Conservation (phyloP, 768 basidiomycete genomes). For the Termitomyces sp. region DNA sequence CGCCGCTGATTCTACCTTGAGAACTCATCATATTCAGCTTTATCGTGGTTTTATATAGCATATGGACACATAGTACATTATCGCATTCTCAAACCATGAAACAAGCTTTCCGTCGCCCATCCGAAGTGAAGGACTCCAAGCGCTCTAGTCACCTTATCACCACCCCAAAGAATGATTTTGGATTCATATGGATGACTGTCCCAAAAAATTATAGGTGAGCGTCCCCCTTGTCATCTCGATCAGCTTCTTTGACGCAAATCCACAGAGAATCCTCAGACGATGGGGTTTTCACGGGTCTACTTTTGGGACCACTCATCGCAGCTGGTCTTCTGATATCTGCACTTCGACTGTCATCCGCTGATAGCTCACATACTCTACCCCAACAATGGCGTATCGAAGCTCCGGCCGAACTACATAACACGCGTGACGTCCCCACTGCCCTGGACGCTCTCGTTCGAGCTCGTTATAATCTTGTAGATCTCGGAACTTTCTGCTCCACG, state of each 20-base stretch:
- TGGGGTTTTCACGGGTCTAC: constrained; percentile 77
- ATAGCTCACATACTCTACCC: constrained; percentile 35
- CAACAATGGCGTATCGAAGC: constrained; percentile 76
- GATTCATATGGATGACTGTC: constrained; percentile 88
- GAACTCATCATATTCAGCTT: constrained; percentile 57
- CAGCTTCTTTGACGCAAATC: constrained; percentile 3
- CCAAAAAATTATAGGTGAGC: constrained; percentile 79
- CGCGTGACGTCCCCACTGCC: constrained; percentile 38
- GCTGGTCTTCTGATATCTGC: constrained; percentile 61
- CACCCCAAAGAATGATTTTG: constrained; percentile 48
- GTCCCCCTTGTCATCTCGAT: not conserved
- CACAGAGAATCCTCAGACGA: constrained; percentile 78
- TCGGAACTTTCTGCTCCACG: constrained; percentile 76
- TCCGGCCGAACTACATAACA: constrained; percentile 52
- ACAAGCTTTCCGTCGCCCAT: constrained; percentile 18
- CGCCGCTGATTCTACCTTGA: constrained; percentile 20
- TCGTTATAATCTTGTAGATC: constrained; percentile 72
- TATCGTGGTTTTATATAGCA: constrained; percentile 55
- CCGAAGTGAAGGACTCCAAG: constrained; percentile 45
- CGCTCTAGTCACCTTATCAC: constrained; percentile 26
- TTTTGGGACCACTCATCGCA: constrained; percentile 81
- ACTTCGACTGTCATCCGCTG: constrained; percentile 29
- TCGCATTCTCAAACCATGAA: too few relatives aligned
- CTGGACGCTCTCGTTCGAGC: constrained; percentile 58
- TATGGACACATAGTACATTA: constrained; percentile 56